These are phyloP conservation scores for Pulveroboletus ravenelii DNA, from an alignment of 768 basidiomycete species.

Conservation along the genomic window DNA sequence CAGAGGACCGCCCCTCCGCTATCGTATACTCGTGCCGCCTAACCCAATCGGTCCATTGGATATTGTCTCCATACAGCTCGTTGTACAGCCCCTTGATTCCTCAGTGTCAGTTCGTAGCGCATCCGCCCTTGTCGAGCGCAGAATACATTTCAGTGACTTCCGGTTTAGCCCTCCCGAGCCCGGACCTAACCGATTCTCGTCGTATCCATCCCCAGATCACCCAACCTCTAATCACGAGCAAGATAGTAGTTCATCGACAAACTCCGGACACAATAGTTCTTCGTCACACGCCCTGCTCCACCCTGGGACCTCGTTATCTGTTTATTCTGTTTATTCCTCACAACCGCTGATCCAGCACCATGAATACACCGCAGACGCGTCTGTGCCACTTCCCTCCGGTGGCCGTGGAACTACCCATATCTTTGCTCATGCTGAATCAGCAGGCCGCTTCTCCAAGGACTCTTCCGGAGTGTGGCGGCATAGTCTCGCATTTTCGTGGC, in stretches of 20 bases:
- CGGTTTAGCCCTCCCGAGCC: conserved; percentile 21
- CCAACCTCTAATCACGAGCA: conserved; percentile 24
- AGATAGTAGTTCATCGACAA: conserved; percentile 13
- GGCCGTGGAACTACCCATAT: conserved; percentile 42
- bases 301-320: conserved; percentile 19
- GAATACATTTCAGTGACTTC: conserved; percentile 54
- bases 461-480: conserved; percentile 56
- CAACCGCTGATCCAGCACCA: conserved; percentile 23
- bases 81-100: conserved; percentile 57
- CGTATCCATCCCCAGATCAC: conserved; percentile 19
- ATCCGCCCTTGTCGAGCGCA: conserved; percentile 63
- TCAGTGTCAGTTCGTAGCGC: conserved; percentile 56
- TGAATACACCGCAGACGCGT: conserved; percentile 12
- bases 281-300: conserved; percentile 21
- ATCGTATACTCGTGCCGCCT: conserved; percentile 51
- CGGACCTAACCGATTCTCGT: conserved; percentile 14
- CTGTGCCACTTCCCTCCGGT: conserved; percentile 5
- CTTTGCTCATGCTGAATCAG: conserved; percentile 56
- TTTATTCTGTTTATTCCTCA: conserved; percentile 23
- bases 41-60: conserved; percentile 68
- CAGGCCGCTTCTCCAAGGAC: conserved; percentile 53
- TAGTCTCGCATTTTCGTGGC: conserved; percentile 69
- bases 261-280: conserved; percentile 5
- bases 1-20: conserved; percentile 55
- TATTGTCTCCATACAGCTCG: conserved; percentile 61